Evolutionary conservation across 108 stramenopile genomes (phyloP).

Genomic region (Aurantiochytrium sp.): DNA sequence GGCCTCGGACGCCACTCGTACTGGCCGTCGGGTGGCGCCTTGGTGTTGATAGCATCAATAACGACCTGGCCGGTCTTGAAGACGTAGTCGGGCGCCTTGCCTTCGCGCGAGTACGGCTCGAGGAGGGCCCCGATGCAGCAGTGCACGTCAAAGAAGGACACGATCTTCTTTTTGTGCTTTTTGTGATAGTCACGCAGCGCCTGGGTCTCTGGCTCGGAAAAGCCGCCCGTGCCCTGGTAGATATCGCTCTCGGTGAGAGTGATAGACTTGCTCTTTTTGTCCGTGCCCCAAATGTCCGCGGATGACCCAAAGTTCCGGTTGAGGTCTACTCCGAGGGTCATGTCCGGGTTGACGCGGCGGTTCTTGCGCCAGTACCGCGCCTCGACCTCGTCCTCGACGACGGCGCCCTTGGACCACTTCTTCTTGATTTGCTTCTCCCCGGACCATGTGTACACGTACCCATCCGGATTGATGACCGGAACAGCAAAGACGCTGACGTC

Average conservation of each 20-base stretch:
- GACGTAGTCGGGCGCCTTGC: constrained; percentile 11
- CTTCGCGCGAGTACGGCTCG: neutral
- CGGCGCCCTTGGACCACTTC: constrained; percentile 7
- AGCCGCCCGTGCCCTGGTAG: constrained; percentile 21
- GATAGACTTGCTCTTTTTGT: constrained; percentile 27
- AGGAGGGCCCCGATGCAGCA: constrained; percentile 7
- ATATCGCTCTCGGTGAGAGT: constrained; percentile 17
- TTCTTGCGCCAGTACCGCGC: constrained; percentile 31
- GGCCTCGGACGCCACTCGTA: constrained; percentile 25
- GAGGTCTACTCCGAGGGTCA: neutral
- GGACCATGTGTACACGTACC: constrained; percentile 20
- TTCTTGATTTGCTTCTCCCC: constrained; percentile 23
- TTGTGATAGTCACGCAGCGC: constrained; percentile 25
- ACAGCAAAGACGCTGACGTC: neutral
- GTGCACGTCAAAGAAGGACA: constrained; percentile 15
- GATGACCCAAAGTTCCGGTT: neutral
- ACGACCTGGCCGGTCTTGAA: neutral
- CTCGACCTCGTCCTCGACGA: neutral
- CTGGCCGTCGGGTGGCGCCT: neutral
- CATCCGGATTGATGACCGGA: constrained; percentile 15
- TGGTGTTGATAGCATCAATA: neutral
- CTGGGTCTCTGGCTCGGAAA: neutral
- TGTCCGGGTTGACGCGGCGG: neutral
- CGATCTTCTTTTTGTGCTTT: constrained; percentile 27
- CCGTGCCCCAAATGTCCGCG: constrained; percentile 11